A percentile compares a stretch with the other conserved stretches of the same genome.
These are phyloP conservation scores for Apiospora hydei DNA, from an alignment of 2,329 filamentous ascomycete genomes.

Conservation along the genomic window DNA sequence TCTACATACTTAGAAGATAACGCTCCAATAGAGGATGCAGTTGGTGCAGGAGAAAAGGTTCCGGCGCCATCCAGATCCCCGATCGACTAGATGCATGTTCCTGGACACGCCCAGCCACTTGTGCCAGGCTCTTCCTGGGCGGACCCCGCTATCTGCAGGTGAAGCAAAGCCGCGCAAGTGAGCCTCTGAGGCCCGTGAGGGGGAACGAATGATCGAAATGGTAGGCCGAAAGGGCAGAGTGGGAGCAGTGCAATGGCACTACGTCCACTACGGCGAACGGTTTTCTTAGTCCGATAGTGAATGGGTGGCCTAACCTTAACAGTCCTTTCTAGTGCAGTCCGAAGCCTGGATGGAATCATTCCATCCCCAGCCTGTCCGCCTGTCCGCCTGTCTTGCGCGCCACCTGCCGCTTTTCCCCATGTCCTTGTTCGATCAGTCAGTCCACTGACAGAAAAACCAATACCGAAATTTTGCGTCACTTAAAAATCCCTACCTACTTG, in stretches of 20 bases:
- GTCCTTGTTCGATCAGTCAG: neutral
- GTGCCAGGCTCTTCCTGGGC: neutral
- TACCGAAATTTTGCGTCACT: conserved; percentile 20
- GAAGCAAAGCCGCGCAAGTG: neutral
- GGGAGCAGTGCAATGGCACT: neutral
- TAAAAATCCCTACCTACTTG: neutral
- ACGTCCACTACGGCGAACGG: neutral
- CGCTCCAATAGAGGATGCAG: neutral
- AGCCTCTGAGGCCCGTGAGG: neutral
- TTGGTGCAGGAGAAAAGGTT: neutral
- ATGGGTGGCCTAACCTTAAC: conserved; percentile 2
- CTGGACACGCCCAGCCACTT: neutral
- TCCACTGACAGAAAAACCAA: neutral
- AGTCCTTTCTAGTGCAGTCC: neutral
- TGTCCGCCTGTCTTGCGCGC: neutral
- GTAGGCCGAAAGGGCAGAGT: neutral
- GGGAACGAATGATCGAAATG: neutral
- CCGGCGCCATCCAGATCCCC: neutral
- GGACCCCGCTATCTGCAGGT: conserved; percentile 12
- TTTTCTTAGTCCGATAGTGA: neutral
- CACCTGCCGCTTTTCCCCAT: conserved; percentile 6
- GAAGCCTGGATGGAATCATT: neutral
- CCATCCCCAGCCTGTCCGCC: neutral
- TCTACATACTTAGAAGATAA: no score
- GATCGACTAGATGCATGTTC: neutral